Percentiles rank a stretch among this genome's conserved stretches.
phyloP scores from a whole-genome alignment of 306 rosid species.

The Dryas drummondii region DNA sequence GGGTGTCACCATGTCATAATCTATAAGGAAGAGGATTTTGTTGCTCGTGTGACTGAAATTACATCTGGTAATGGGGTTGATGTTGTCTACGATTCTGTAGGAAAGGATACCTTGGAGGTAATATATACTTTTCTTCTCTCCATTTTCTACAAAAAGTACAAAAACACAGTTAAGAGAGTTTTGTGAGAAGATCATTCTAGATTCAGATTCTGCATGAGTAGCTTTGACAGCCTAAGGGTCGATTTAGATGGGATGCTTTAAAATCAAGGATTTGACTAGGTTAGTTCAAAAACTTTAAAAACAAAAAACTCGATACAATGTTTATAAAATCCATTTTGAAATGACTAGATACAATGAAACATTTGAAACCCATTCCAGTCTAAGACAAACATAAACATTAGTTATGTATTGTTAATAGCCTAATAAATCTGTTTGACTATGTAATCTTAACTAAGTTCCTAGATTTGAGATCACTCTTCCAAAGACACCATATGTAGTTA shows the following conservation, averaged over 20 bases:
- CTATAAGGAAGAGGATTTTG: slow-evolving; percentile 74
- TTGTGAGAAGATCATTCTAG: not conserved
- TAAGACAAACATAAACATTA: too few relatives aligned
- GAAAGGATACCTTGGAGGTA: slow-evolving; percentile 93
- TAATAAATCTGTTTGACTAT: too few relatives aligned
- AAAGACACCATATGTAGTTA: not conserved
- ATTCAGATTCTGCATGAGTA: not conserved
- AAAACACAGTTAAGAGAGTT: not conserved
- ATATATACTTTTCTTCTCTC: slow-evolving; percentile 2
- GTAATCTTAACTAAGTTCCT: too few relatives aligned
- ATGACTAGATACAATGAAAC: too few relatives aligned
- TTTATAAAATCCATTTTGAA: too few relatives aligned
- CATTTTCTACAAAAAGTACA: not conserved
- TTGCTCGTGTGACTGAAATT: slow-evolving; percentile 70
- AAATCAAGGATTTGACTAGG: not conserved
- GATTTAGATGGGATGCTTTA: not conserved
- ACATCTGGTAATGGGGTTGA: slow-evolving; percentile 83
- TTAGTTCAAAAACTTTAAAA: too few relatives aligned
- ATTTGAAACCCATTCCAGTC: too few relatives aligned
- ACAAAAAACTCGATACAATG: too few relatives aligned
- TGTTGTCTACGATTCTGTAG: slow-evolving; percentile 92
- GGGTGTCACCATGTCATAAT: slow-evolving; percentile 84
- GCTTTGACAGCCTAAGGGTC: not conserved
- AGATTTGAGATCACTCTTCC: too few relatives aligned
- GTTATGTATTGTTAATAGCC: too few relatives aligned